A percentile compares a stretch with the other conserved stretches of the same genome.
phyloP scores from a whole-genome alignment of 768 basidiomycete genomes.

The Tulasnella sp. region DNA sequence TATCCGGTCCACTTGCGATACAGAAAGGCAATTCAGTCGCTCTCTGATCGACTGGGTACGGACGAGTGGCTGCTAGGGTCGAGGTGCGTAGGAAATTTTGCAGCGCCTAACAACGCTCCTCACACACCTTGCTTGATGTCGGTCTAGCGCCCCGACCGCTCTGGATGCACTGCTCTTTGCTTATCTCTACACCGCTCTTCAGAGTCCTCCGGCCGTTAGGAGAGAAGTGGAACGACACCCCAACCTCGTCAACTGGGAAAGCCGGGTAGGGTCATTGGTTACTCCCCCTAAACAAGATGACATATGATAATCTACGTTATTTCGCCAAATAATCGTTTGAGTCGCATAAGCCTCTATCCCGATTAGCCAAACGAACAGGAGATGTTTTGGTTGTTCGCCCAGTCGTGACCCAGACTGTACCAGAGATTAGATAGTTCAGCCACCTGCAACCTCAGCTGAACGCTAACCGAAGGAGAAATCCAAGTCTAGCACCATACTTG shows the following conservation, averaged over 20 bases:
- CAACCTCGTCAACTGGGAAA: constrained; percentile 83
- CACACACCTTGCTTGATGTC: not conserved
- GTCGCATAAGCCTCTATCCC: too few relatives aligned
- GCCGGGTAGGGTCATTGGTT: constrained; percentile 63
- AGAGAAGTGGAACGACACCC: constrained; percentile 69
- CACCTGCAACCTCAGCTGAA: too few relatives aligned
- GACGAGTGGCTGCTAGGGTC: constrained; percentile 85
- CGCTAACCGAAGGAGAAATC: too few relatives aligned
- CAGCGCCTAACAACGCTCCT: constrained; percentile 11
- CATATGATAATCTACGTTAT: constrained; percentile 44
- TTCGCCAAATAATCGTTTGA: too few relatives aligned
- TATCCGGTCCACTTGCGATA: constrained; percentile 53
- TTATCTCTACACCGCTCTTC: constrained; percentile 59
- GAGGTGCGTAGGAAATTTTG: constrained; percentile 50
- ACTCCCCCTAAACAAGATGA: constrained; percentile 46
- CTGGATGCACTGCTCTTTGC: constrained; percentile 84
- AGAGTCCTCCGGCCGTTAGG: constrained; percentile 47
- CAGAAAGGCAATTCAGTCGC: constrained; percentile 68
- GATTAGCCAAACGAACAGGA: too few relatives aligned
- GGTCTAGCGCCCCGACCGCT: constrained; percentile 66
- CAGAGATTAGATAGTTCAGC: too few relatives aligned
- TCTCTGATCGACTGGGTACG: constrained; percentile 73
- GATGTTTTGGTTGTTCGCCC: too few relatives aligned
- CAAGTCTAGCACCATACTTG: too few relatives aligned
- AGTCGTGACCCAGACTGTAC: too few relatives aligned